Evolutionary conservation across 2,329 filamentous ascomycete species (phyloP).

Genomic region (Nannizzia gypsea): DNA sequence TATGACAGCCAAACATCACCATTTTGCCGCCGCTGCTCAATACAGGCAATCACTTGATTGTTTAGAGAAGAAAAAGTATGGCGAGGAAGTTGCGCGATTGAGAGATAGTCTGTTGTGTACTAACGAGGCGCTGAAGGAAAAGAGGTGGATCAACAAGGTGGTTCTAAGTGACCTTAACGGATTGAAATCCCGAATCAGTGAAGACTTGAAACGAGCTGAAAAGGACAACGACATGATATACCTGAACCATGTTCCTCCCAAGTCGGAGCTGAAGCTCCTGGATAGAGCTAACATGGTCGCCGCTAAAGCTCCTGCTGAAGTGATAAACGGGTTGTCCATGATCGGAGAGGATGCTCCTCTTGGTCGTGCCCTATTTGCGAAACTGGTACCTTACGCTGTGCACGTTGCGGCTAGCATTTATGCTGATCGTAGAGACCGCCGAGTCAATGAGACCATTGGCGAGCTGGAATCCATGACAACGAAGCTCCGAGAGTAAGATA

Average conservation of each 20-base stretch:
- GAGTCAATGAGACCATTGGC: constrained; percentile 76
- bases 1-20: constrained; percentile 91
- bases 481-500: constrained; percentile 55
- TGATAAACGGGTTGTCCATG: constrained; percentile 66
- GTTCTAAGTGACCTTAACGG: constrained; percentile 73
- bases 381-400: constrained; percentile 88
- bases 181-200: constrained; percentile 68
- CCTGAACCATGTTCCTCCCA: constrained; percentile 69
- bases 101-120: constrained; percentile 72
- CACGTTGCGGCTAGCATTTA: constrained; percentile 94
- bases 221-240: constrained; percentile 97
- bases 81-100: constrained; percentile 83
- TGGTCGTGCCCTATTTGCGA: constrained; percentile 74
- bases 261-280: constrained; percentile 73
- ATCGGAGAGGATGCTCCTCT: constrained; percentile 71
- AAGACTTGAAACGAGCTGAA: constrained; percentile 83
- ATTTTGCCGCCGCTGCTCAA: constrained; percentile 91
- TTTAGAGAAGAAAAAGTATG: constrained; percentile 85
- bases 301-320: constrained; percentile 64
- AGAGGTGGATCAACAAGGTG: constrained; percentile 65
- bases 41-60: constrained; percentile 84
- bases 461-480: constrained; percentile 73
- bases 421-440: constrained; percentile 76
- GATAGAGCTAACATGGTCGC: constrained; percentile 84
- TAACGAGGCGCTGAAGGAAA: constrained; percentile 75